These are phyloP conservation scores for Ramaria rubella DNA, from an alignment of 768 basidiomycete species.

Conservation along the genomic window DNA sequence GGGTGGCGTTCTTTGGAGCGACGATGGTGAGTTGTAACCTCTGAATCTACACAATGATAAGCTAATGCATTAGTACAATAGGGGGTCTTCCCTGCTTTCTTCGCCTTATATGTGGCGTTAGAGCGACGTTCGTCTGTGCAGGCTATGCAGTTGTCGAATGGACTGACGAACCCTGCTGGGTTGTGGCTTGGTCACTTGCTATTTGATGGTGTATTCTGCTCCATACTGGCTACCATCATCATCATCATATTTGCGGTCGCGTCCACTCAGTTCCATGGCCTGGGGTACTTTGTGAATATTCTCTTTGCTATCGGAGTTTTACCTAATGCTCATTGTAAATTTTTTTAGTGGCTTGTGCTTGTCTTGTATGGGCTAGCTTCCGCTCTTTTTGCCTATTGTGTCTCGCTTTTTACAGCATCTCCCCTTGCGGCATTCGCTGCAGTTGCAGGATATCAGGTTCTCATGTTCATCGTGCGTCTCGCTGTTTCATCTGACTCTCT, in stretches of 20 bases:
- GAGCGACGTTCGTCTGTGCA: constrained; percentile 66
- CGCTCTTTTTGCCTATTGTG: constrained; percentile 62
- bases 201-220: constrained; percentile 58
- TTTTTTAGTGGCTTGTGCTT: constrained; percentile 57
- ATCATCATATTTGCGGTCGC: constrained; percentile 51
- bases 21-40: constrained; percentile 48
- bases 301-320: constrained; percentile 10
- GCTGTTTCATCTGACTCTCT: background rate
- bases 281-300: constrained; percentile 53
- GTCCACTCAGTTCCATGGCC: constrained; percentile 58
- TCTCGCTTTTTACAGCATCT: constrained; percentile 53
- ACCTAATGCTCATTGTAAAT: background rate
- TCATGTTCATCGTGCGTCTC: constrained; percentile 60
- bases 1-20: constrained; percentile 69
- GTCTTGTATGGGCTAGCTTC: constrained; percentile 65
- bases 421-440: constrained; percentile 69
- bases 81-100: constrained; percentile 80
- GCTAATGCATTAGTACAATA: constrained; percentile 23
- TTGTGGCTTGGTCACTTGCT: constrained; percentile 76
- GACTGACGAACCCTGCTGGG: constrained; percentile 59
- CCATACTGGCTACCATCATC: constrained; percentile 58
- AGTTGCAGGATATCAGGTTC: constrained; percentile 64
- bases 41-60: background rate
- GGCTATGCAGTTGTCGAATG: constrained; percentile 79
- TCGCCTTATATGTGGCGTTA: constrained; percentile 65